phyloP scores from a whole-genome alignment of 192 early-diverging fungal species.

The Polychytrium aggregatum region DNA sequence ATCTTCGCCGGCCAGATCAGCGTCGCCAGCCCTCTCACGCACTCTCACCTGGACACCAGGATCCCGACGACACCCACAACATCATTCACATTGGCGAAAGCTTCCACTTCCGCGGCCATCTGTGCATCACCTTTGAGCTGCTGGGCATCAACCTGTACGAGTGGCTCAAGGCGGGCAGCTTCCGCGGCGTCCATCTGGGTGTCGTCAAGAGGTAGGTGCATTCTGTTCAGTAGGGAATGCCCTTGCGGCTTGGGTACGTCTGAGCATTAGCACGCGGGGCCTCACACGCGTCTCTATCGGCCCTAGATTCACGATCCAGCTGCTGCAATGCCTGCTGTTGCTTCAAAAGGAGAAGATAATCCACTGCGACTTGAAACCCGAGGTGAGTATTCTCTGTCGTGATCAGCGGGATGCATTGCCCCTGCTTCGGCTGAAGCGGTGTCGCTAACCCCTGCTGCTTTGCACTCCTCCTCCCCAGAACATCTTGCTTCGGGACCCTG shows the following conservation, averaged over 20 bases:
- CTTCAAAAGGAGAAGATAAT: constrained; percentile 67
- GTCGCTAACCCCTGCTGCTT: no score
- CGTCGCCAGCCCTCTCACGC: no score
- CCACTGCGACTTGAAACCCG: constrained; percentile 95
- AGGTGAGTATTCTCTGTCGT: constrained; percentile 44
- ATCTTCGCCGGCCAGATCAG: no score
- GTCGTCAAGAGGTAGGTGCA: constrained; percentile 47
- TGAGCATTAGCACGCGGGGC: background rate
- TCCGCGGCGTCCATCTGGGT: constrained; percentile 73
- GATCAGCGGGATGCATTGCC: no score
- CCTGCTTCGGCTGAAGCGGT: no score
- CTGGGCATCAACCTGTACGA: constrained; percentile 94
- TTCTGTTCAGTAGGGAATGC: background rate
- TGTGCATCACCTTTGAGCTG: constrained; percentile 91
- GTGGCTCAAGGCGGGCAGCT: constrained; percentile 86
- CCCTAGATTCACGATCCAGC: constrained; percentile 61
- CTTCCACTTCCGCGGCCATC: constrained; percentile 91
- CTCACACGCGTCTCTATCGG: background rate
- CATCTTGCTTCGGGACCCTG: constrained; percentile 65
- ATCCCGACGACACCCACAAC: constrained; percentile 65
- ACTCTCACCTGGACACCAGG: constrained; percentile 49
- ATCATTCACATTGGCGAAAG: constrained; percentile 79
- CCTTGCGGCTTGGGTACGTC: constrained; percentile 16
- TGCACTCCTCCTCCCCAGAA: constrained; percentile 39
- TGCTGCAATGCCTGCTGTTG: constrained; percentile 70